These are phyloP conservation scores for Sporothrix pseudoabietina DNA, from an alignment of 2,329 filamentous ascomycete species.

Conservation along the genomic window DNA sequence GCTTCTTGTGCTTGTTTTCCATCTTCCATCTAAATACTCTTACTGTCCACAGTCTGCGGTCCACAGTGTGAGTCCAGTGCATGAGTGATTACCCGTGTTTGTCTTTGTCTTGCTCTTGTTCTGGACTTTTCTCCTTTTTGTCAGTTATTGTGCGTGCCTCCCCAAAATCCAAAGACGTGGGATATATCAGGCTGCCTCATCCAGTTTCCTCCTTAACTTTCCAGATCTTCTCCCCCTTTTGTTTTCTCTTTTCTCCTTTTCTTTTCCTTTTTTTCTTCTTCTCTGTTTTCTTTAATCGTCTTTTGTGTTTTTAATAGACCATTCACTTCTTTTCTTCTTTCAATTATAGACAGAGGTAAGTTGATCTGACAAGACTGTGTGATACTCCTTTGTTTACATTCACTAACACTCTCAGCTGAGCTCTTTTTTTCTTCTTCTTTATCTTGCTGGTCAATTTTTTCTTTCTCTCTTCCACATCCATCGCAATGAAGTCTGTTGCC, in stretches of 20 bases:
- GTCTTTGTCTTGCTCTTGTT: conserved; percentile 13
- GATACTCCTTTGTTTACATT: neutral
- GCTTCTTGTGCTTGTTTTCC: conserved; percentile 15
- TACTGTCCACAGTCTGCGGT: neutral
- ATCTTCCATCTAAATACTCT: conserved; percentile 14
- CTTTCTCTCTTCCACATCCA: conserved; percentile 17
- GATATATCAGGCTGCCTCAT: conserved; percentile 28
- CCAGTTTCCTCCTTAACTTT: neutral
- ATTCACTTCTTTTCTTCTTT: conserved; percentile 12
- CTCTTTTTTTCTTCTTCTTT: conserved; percentile 27
- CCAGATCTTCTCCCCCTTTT: conserved; percentile 7
- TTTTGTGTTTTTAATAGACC: conserved; percentile 14
- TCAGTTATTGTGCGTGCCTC: neutral
- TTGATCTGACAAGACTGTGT: neutral
- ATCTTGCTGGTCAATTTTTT: conserved; percentile 14
- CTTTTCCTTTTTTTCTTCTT: neutral
- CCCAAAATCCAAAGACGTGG: neutral
- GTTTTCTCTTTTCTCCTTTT: neutral
- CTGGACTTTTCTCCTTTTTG: neutral
- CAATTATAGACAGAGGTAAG: conserved; percentile 28
- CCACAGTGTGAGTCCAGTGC: neutral
- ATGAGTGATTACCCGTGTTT: conserved; percentile 8
- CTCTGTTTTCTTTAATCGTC: neutral
- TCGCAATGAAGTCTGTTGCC: conserved; percentile 37
- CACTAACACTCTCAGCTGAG: conserved; percentile 31